Evolutionary conservation across 148 eudicot species (phyloP), one percentile per base, ranked within the genome.

Genomic region (Vaccinium vitisidaea): DNA sequence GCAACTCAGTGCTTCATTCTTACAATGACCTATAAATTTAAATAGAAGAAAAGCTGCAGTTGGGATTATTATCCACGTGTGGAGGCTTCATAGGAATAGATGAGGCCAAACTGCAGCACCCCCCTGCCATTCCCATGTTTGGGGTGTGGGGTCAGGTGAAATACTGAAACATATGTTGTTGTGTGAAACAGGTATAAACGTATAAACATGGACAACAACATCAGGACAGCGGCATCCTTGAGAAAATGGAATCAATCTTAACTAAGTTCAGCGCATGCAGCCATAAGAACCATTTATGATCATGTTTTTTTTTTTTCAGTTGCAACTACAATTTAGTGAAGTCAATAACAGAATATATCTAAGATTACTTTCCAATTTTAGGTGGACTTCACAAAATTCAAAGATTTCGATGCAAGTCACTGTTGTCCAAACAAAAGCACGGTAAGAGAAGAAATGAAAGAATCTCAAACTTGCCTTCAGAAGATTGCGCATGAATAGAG

Each of bases 401-500:
- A 54, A 79, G 27, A 11, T 65, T 8, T 16, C 46, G 21, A 50
- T 27, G 3, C 21, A 69, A 84, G 10, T 15, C 48, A 65, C 69
- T 19, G 59, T 23, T 61, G 61, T 13, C 32, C 43, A 59, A 80
- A 39, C 59, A 59, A 61, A 80, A 80, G 71, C 61, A 55, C 32
- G 36, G 48, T 32, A 55, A 18, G n/a, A 61, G 19, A 12, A 83
- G 43, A 23, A 77, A 21, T 27, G 78, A 87, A 56, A 32, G 52
- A 69, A 65, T 32, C 56, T 75, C 53, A 30, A 81, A 81, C 90
- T 85, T 80, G 88, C 99, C 97, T 96, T 96, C 54, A 96, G 18
- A 82, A 96, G 94, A 11, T 94, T 87, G 77, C 97, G 98, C 99
- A 96, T 93, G 85, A 95, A 92, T 23, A 88, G 86, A 48, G 93